Conservation (phyloP, 2,329 filamentous ascomycete species). For the Thelonectria olida region DNA sequence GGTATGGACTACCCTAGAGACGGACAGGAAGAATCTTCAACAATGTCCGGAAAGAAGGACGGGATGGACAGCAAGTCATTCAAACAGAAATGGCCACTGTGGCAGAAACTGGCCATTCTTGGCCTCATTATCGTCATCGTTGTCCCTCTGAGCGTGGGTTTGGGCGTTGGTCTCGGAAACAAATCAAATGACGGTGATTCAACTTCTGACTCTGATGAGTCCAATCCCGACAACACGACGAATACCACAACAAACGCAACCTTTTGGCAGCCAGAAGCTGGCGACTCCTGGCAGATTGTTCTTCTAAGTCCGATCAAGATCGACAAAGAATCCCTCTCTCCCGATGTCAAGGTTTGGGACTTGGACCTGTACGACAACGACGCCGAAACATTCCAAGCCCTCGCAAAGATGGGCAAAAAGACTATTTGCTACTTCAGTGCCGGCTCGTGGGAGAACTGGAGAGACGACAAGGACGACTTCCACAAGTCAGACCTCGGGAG, state of each 20-base stretch:
- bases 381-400: constrained; percentile 57
- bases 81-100: constrained; percentile 38
- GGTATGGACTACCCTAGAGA: neutral
- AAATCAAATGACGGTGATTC: constrained; percentile 30
- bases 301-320: constrained; percentile 56
- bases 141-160: constrained; percentile 61
- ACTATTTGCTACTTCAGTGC: constrained; percentile 82
- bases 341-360: constrained; percentile 60
- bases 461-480: constrained; percentile 67
- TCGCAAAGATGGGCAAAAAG: constrained; percentile 64
- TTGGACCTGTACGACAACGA: constrained; percentile 66
- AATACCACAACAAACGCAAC: constrained; percentile 36
- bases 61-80: neutral
- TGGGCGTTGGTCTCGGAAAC: constrained; percentile 63
- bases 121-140: constrained; percentile 38
- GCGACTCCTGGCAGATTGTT: constrained; percentile 69
- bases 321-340: constrained; percentile 40
- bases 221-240: constrained; percentile 8
- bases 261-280: constrained; percentile 63
- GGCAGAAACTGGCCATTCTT: constrained; percentile 43
- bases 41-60: neutral
- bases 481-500: constrained; percentile 64
- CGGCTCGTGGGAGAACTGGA: constrained; percentile 72
- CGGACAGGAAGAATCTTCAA: neutral
- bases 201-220: constrained; percentile 36